A percentile compares a stretch with the other conserved stretches of the same genome.
Evolutionary conservation across 2,329 filamentous ascomycete species (phyloP).

Genomic region (Cordyceps farinosa): DNA sequence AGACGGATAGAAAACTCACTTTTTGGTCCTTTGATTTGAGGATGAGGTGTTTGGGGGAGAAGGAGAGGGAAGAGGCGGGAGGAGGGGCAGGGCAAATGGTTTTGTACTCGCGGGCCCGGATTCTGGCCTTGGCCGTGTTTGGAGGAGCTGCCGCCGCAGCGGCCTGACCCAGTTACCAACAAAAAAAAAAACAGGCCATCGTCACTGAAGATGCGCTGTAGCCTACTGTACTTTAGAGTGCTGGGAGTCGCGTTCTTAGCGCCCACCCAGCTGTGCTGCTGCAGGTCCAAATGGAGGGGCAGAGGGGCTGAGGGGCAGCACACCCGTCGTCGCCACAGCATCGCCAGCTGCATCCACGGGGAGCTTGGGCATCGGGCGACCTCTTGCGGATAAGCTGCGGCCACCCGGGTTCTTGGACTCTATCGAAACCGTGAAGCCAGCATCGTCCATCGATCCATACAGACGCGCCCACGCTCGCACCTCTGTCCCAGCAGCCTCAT

Average conservation of each 20-base stretch:
- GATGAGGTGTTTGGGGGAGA: conserved; percentile 10
- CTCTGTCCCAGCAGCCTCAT: background rate
- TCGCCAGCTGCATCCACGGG: background rate
- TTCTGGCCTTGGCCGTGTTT: conserved; percentile 2
- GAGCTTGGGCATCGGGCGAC: background rate
- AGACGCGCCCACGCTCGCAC: background rate
- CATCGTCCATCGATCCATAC: background rate
- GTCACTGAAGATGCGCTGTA: conserved; percentile 1
- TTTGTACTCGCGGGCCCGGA: conserved; percentile 13
- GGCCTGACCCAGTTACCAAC: background rate
- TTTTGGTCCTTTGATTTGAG: background rate
- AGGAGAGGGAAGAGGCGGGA: conserved; percentile 13
- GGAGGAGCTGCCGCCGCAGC: background rate
- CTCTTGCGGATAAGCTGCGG: background rate
- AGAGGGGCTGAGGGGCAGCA: background rate
- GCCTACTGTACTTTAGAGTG: background rate
- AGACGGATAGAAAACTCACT: conserved; percentile 9
- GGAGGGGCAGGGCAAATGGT: conserved; percentile 15
- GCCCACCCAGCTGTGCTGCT: background rate
- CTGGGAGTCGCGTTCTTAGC: background rate
- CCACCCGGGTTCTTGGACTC: conserved; percentile 1
- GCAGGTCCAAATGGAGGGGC: conserved; percentile 11
- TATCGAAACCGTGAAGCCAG: background rate
- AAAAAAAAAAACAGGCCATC: conserved; percentile 3
- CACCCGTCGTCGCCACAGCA: background rate